Conservation (phyloP, 129 eudicot species). For the Lactuca saligna region DNA sequence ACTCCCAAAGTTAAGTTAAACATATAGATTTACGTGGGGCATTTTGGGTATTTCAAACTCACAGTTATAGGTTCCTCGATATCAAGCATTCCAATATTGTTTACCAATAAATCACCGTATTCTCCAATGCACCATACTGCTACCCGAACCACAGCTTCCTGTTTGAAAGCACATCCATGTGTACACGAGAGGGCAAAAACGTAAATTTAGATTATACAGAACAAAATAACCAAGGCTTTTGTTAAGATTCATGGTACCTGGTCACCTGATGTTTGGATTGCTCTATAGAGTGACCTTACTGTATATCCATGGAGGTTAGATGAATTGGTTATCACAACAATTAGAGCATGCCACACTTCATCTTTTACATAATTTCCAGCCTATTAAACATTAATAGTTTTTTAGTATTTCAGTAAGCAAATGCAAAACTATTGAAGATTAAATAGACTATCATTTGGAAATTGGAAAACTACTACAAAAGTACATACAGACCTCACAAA, state of each 20-base stretch:
- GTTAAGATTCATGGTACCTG: conserved; percentile 54
- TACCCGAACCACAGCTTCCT: conserved; percentile 93
- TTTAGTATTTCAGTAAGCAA: conserved; percentile 35
- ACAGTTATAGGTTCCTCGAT: conserved; percentile 88
- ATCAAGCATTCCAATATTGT: conserved; percentile 73
- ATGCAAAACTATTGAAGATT: background rate
- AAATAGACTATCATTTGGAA: conserved; percentile 6
- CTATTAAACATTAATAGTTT: conserved; percentile 50
- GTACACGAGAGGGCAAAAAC: background rate
- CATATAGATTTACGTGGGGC: background rate
- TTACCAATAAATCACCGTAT: conserved; percentile 93
- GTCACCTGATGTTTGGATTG: conserved; percentile 74
- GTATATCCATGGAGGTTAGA: conserved; percentile 89
- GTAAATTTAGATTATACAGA: background rate
- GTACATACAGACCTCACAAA: conserved; percentile 66
- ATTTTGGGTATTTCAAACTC: conserved; percentile 14
- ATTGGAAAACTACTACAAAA: conserved; percentile 13
- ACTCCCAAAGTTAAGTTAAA: background rate
- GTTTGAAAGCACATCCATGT: conserved; percentile 25
- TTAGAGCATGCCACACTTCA: conserved; percentile 93
- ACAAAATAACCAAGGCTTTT: conserved; percentile 1
- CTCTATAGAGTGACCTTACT: conserved; percentile 78
- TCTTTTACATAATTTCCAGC: conserved; percentile 93
- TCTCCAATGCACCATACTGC: conserved; percentile 99
- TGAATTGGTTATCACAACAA: conserved; percentile 88